Base-by-base conservation (phyloP, 129 eudicot species). In the Mikania micrantha region DNA sequence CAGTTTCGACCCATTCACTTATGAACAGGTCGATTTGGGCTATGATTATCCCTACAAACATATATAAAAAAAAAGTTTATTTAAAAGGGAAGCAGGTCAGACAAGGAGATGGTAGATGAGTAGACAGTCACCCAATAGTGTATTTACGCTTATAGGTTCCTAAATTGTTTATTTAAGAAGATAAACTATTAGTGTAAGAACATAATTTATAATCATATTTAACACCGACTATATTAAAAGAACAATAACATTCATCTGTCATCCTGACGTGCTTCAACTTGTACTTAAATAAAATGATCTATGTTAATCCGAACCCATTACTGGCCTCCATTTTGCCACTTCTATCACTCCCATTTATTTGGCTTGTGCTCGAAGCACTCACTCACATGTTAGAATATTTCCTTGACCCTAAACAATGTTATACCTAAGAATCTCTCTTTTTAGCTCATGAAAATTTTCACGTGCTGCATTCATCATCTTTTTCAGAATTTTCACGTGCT, bases 321-420 rank as follows among this genome's bases (percentile, higher is more conserved):
- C 25, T 2, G 21, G 6, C 9, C n/a, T 2, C 24, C 24, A 5
- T n/a, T 16, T 47, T 47, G 54, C 54, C 25, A 47, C 61, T 19
- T 56, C 17, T 56, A 12, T 19, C 5, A 35, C 9, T 15, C 20
- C 16, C 9, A 56, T 25, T 56, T 52, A 20, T 21, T 52, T 52
- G 9, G 59, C 59, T 50, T 52, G 59, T 9, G 59, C 22, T 10
- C 53, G 31, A 56, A 27, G 15, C 69, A 7, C 52, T 38, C 74
- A 34, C 31, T 66, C 34, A 75, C 60, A 36, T 53, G 75, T 60
- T 57, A 63, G 60, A 59, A 64, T 40, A 47, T 39, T 44, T 52
- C 67, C 61, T 71, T 60, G 71, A 62, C 53, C 73, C 42, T 64
- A 31, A 28, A 16, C 80, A 44, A 47, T 58, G 35, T 50, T 24